Base-by-base conservation (phyloP, 768 basidiomycete species). In the Pilatotrama ljubarskyi region DNA sequence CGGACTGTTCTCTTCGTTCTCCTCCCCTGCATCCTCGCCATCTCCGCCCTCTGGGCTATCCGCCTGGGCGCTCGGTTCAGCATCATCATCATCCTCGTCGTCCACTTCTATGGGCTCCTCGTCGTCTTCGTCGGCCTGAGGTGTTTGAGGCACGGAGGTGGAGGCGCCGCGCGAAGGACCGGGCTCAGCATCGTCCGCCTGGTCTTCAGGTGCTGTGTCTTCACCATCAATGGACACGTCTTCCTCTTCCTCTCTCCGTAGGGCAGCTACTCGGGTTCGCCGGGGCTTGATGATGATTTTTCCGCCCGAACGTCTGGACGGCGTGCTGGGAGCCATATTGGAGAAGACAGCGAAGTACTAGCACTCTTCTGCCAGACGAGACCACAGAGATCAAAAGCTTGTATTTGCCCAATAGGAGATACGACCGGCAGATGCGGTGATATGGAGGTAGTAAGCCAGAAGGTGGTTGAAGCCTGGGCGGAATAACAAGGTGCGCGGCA, bases 261-360 rank as follows among this genome's bases (percentile, higher is more conserved):
- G 25, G 14, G 48, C 32, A 10, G 62, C 37, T 9, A 60, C 53
- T 41, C 46, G 55, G 8, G 73, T 68, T 11, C 71, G 61, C 32
- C 74, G 76, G 1, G 77, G 77, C 48, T 75, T 78, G 58, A 77
- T 76, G 10, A 77, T 78, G 42, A 78, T 78, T 70, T 76, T 78
- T 17, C 44, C 20, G 24, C 64, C 64, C 9, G 64, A 61, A 2
- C 65, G 62, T 38, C 56, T 59, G 20, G 41, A 38, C 20, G 64
- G 46, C 2, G 60, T 49, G 17, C 26, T 62, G 18, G 64, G 60
- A n/a, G 66, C 55, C 66, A 68, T 67, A 2, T 2, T 18, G n/a
- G n/a, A n/a, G n/a, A n/a, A n/a, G n/a, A n/a, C n/a, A n/a, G n/a
- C n/a, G n/a, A n/a, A n/a, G n/a, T n/a, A n/a, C n/a, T n/a, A n/a